These are phyloP conservation scores for Borealophlyctis nickersoniae DNA, from an alignment of 192 early-diverging fungal species.

Conservation along the genomic window DNA sequence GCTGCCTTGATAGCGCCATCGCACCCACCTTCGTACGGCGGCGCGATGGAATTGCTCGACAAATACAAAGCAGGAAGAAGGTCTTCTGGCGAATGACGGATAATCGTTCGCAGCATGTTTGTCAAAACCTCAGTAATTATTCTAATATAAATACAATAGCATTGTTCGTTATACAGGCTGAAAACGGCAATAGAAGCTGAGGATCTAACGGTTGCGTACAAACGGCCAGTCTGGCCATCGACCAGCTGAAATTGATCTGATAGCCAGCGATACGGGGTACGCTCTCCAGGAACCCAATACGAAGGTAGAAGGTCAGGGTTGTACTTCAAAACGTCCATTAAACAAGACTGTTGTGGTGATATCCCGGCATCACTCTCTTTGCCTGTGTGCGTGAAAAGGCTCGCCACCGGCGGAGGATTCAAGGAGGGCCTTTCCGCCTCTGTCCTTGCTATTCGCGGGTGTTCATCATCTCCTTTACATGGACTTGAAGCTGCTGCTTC, in stretches of 20 bases:
- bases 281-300: constrained; percentile 11
- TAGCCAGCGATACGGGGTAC: constrained; percentile 19
- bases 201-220: constrained; percentile 8
- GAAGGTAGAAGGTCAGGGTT: not conserved
- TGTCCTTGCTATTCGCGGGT: not conserved
- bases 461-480: not conserved
- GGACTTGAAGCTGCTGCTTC: not conserved
- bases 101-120: constrained; percentile 21
- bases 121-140: constrained; percentile 19
- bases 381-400: not conserved
- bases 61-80: constrained; percentile 20
- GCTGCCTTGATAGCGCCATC: too few species aligned
- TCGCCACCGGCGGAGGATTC: not conserved
- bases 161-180: not conserved
- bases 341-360: not conserved
- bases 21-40: constrained; percentile 23
- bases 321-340: not conserved
- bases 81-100: constrained; percentile 13
- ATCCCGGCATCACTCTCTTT: too few species aligned
- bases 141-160: constrained; percentile 4
- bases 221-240: not conserved
- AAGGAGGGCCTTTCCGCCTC: too few species aligned
- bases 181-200: not conserved
- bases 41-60: constrained; percentile 18
- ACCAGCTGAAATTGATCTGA: constrained; percentile 15